Evolutionary conservation across 2,329 filamentous ascomycete species (phyloP).

Genomic region (Huntiella moniliformis): DNA sequence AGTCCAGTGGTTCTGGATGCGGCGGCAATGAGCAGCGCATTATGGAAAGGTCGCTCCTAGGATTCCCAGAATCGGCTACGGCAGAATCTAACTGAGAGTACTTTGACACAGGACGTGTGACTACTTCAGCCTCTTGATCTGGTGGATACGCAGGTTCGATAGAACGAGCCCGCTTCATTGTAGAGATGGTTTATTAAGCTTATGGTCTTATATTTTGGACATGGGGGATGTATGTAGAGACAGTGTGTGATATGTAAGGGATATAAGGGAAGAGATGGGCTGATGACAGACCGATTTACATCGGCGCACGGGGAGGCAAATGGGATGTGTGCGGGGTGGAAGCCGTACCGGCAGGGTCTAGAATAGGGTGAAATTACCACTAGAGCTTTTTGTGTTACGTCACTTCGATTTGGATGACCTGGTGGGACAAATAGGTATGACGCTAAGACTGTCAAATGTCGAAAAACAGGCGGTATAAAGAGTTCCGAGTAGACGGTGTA

Average conservation of each 20-base stretch:
- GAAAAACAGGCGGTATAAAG: neutral
- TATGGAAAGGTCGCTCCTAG: conserved; percentile 21
- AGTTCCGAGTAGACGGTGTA: neutral
- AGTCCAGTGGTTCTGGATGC: conserved; percentile 51
- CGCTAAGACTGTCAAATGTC: no score
- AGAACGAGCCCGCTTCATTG: conserved; percentile 47
- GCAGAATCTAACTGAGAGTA: conserved; percentile 37
- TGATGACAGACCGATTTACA: neutral
- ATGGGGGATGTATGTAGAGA: neutral
- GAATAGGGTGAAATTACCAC: neutral
- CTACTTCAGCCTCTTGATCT: conserved; percentile 1
- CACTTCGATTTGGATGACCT: no score
- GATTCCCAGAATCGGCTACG: conserved; percentile 15
- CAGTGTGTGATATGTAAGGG: neutral
- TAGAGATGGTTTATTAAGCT: conserved; percentile 13
- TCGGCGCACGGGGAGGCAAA: neutral
- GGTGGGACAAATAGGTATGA: no score
- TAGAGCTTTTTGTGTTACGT: no score
- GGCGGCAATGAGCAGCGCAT: conserved; percentile 75
- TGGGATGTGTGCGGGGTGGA: conserved; percentile 6
- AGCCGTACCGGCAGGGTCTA: conserved; percentile 6
- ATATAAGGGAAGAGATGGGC: neutral
- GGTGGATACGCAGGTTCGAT: conserved; percentile 23
- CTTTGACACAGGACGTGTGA: conserved; percentile 24
- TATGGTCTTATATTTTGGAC: conserved; percentile 4